Conservation (phyloP, 345 rosid genomes). For the Eucalyptus victrix region DNA sequence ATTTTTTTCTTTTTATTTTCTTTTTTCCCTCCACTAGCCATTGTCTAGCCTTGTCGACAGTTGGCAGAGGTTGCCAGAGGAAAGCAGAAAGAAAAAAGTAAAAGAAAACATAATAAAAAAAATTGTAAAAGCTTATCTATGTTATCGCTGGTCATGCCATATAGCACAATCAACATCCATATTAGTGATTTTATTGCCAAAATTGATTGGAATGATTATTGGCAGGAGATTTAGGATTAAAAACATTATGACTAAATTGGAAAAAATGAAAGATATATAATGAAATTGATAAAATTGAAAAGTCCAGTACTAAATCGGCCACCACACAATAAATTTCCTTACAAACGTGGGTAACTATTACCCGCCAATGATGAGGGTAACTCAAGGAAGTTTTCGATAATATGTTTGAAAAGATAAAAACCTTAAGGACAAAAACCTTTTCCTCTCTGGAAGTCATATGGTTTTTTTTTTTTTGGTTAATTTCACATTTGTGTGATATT, state of each 20-base stretch:
- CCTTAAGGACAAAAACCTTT: neutral
- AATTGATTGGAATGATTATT: too few relatives aligned
- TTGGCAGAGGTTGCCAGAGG: neutral
- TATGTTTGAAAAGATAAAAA: neutral
- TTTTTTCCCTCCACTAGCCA: neutral
- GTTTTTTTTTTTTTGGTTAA: too few relatives aligned
- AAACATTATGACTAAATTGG: too few relatives aligned
- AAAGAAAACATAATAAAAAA: too few relatives aligned
- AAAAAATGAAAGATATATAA: too few relatives aligned
- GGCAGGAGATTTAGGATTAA: neutral
- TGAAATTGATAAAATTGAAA: too few relatives aligned
- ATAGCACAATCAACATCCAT: too few relatives aligned
- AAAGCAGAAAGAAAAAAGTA: neutral
- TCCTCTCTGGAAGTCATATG: neutral
- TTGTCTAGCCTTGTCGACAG: neutral
- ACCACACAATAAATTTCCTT: neutral
- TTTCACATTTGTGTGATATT: neutral
- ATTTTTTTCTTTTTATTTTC: neutral
- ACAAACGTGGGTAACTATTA: neutral
- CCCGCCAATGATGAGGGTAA: too few relatives aligned
- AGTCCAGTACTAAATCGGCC: neutral
- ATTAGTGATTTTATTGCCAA: too few relatives aligned
- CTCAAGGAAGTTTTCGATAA: neutral
- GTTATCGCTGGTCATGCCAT: too few relatives aligned
- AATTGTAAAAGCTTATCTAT: too few relatives aligned